Evolutionary conservation across 257 asterid genomes (phyloP).

Genomic region (Ophiorrhiza pumila): DNA sequence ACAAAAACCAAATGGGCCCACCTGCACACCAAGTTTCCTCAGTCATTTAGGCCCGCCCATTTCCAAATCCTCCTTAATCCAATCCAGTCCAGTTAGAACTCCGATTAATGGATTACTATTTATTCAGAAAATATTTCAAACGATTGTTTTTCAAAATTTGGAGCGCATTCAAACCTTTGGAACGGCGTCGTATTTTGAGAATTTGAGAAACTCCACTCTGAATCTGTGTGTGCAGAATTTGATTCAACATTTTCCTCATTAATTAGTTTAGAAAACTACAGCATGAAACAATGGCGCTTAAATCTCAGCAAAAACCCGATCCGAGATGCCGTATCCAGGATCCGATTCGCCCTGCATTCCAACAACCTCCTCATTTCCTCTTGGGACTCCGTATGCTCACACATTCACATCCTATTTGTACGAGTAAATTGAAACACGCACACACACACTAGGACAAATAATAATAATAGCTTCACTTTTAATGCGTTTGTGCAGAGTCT

Average conservation of each 20-base stretch:
- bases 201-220: neutral
- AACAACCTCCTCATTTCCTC: constrained; percentile 77
- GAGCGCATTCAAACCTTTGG: neutral
- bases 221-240: neutral
- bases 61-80: too few species aligned
- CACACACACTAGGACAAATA: too few species aligned
- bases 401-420: neutral
- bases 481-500: constrained; percentile 69
- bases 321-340: constrained; percentile 68
- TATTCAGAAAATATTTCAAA: too few species aligned
- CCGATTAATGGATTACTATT: too few species aligned
- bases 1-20: neutral
- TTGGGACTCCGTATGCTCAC: constrained; percentile 72
- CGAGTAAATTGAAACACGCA: too few species aligned
- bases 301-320: constrained; percentile 44
- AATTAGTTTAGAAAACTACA: neutral
- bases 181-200: neutral
- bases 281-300: constrained; percentile 45
- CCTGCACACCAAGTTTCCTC: too few species aligned
- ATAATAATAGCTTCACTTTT: too few species aligned
- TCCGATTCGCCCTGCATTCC: constrained; percentile 69
- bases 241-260: neutral
- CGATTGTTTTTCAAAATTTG: neutral
- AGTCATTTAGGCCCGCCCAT: too few species aligned
- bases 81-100: too few species aligned